Percentiles rank a stretch among this genome's conserved stretches.
Conservation (phyloP, 2,329 filamentous ascomycete genomes). For the Hortaea werneckii region DNA sequence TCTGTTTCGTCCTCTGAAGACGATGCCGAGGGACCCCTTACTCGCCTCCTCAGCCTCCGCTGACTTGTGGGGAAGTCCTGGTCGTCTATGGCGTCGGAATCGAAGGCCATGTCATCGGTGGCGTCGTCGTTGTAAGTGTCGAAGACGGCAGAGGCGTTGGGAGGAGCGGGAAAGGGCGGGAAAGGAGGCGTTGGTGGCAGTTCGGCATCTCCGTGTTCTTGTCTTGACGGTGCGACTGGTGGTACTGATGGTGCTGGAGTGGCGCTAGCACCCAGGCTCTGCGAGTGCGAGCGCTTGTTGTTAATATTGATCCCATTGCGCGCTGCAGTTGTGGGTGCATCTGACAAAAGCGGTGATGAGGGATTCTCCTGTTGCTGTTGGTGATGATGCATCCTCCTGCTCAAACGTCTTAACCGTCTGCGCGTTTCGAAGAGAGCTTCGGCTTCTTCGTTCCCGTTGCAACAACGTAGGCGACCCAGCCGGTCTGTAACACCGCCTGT, state of each 20-base stretch:
- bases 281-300: conserved; percentile 37
- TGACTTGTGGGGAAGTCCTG: conserved; percentile 28
- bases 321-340: too few species aligned
- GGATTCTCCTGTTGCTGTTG: too few species aligned
- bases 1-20: neutral
- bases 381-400: conserved; percentile 28
- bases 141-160: too few species aligned
- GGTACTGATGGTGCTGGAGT: too few species aligned
- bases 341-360: too few species aligned
- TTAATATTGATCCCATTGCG: conserved; percentile 4
- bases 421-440: conserved; percentile 15
- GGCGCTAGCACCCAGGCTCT: conserved; percentile 23
- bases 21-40: conserved; percentile 28
- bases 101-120: conserved; percentile 13
- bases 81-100: conserved; percentile 30
- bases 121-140: too few species aligned
- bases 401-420: conserved; percentile 27
- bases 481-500: conserved; percentile 7
- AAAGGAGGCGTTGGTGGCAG: too few species aligned
- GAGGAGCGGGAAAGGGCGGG: too few species aligned
- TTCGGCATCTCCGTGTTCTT: conserved; percentile 30
- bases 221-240: too few species aligned
- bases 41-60: conserved; percentile 34
- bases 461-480: conserved; percentile 14
- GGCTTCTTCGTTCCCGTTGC: conserved; percentile 11